Conservation (phyloP, 345 rosid species). For the Brassica juncea region DNA sequence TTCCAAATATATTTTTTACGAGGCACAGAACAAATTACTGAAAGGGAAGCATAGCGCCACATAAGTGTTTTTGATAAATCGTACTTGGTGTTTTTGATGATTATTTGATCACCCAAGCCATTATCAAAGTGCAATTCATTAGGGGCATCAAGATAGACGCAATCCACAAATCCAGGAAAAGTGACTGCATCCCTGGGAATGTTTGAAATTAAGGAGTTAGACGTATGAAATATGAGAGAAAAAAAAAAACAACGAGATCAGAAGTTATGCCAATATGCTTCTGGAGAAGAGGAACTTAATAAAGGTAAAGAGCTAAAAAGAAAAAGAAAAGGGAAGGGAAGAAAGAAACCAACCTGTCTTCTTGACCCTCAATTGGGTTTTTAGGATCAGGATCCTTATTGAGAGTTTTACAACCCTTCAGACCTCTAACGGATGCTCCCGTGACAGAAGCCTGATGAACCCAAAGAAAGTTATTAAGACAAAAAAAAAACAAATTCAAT, state of each 20-base stretch:
- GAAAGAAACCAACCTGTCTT: slow-evolving; percentile 65
- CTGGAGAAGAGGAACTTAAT: not conserved
- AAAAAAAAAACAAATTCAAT: not conserved
- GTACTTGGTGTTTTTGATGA: slow-evolving; percentile 72
- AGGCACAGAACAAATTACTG: slow-evolving; percentile 12
- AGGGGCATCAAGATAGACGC: slow-evolving; percentile 77
- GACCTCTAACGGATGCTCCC: slow-evolving; percentile 71
- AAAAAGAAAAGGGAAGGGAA: not conserved
- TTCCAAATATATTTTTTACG: slow-evolving; percentile 3
- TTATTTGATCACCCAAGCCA: slow-evolving; percentile 76
- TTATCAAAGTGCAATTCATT: slow-evolving; percentile 65
- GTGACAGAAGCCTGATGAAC: slow-evolving; percentile 73
- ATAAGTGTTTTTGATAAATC: slow-evolving; percentile 21
- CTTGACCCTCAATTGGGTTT: slow-evolving; percentile 73
- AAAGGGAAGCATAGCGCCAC: slow-evolving; percentile 5
- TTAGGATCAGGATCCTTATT: slow-evolving; percentile 91
- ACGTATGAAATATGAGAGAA: slow-evolving; percentile 14
- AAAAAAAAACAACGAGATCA: not conserved
- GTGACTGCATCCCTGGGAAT: slow-evolving; percentile 69
- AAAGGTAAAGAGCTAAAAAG: not conserved
- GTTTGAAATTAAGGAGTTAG: slow-evolving; percentile 33
- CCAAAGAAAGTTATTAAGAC: slow-evolving; percentile 19
- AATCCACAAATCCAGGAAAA: slow-evolving; percentile 91
- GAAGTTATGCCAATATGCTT: not conserved
- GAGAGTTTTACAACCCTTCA: slow-evolving; percentile 87